Evolutionary conservation across 805 yeast species (phyloP), one percentile per base, ranked within the genome.

Genomic region (Dipodascopsis tothii): DNA sequence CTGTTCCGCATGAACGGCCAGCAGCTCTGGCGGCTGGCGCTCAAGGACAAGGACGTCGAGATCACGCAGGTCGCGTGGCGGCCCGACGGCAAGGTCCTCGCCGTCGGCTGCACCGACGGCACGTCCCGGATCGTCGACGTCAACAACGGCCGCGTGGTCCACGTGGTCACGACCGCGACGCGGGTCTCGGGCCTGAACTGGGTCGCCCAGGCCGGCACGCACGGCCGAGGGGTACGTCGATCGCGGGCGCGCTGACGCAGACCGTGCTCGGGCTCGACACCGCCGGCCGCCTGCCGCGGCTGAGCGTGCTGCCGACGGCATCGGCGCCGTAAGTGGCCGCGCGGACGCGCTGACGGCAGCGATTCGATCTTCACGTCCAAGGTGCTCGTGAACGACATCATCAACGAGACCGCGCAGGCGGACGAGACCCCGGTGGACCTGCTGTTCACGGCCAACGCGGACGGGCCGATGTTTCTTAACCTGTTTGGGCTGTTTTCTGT

Each of bases 1-100:
- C 46, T 50, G 7, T 52, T 44, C 35, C 43, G 57, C 17, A 44
- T 50, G 44, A 43, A 46, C 18, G 54, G 57, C 3, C 48, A 48
- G 28, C 37, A 46, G 16, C 55, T 53, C 14, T 50, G 57, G 56
- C 45, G 36, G 27, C 11, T 41, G 17, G 9, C 44, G 3, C n/a
- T 46, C 20, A 38, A 39, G 17, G 44, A 32, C 14, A 33, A 41
- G 11, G 39, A 22, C 16, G 47, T 35, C 6, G 27, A 28, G n/a
- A 38, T 50, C 5, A 14, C 9, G 17, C 5, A 21, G 3, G 5
- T 53, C 4, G 17, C 43, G 2, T 53, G 56, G 56, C 45, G 42
- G 21, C 51, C 51, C 6, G 56, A 53, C 35, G 57, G 54, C 9
- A 41, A 39, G 21, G 19, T 42, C 37, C 30, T 53, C 5, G 50